These are phyloP conservation scores for Penicillium angulare DNA, from an alignment of 495 filamentous ascomycete genomes.

Conservation along the genomic window DNA sequence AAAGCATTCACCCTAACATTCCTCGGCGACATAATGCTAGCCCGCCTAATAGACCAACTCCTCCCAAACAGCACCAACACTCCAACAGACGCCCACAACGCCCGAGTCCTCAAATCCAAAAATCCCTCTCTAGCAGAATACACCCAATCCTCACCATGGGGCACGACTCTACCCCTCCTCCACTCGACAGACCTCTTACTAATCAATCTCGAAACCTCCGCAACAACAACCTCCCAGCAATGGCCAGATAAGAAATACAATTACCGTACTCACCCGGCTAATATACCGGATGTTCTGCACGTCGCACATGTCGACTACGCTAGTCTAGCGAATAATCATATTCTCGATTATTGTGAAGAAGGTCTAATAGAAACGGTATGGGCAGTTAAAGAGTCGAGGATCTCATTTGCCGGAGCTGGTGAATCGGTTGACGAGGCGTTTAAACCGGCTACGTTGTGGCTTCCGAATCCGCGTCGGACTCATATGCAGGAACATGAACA, in stretches of 20 bases:
- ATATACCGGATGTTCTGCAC: constrained; percentile 27
- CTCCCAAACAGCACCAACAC: constrained; percentile 31
- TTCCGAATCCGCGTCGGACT: constrained; percentile 1
- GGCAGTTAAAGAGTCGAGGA: constrained; percentile 18
- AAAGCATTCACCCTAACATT: constrained; percentile 31
- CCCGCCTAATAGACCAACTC: constrained; percentile 43
- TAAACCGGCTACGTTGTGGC: constrained; percentile 25
- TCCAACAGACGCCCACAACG: constrained; percentile 18
- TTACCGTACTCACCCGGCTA: constrained; percentile 43
- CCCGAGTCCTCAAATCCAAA: constrained; percentile 14
- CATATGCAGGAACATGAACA: no score
- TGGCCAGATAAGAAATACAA: constrained; percentile 45
- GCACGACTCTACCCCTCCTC: constrained; percentile 32
- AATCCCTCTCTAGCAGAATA: constrained; percentile 20
- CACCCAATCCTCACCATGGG: constrained; percentile 32
- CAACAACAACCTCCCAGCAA: constrained; percentile 24
- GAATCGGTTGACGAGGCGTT: constrained; percentile 25
- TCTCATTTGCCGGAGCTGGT: constrained; percentile 30
- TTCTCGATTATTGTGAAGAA: constrained; percentile 33
- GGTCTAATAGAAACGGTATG: constrained; percentile 36
- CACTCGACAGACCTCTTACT: constrained; percentile 29
- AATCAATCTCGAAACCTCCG: constrained; percentile 46
- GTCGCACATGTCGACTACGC: constrained; percentile 33
- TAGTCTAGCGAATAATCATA: constrained; percentile 42
- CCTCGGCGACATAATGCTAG: constrained; percentile 46